phyloP scores from a whole-genome alignment of 1,139 yeast genomes.

The Candida tropicalis region DNA sequence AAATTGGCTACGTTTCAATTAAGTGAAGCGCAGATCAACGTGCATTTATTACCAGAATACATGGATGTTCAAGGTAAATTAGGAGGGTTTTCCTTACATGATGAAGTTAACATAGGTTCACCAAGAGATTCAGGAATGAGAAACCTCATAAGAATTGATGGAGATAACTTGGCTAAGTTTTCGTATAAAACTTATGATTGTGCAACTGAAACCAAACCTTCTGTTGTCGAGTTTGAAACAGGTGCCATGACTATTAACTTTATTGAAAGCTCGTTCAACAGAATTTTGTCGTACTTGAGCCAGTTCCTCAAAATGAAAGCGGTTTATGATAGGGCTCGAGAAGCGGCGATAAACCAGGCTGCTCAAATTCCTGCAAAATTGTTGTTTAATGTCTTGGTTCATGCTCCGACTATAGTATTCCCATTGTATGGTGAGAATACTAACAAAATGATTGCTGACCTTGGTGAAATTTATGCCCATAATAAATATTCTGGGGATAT shows the following conservation, averaged over 20 bases:
- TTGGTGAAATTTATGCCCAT: slow-evolving; percentile 80
- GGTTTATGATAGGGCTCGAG: slow-evolving; percentile 83
- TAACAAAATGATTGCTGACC: slow-evolving; percentile 68
- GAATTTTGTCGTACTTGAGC: slow-evolving; percentile 65
- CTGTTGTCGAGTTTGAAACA: slow-evolving; percentile 66
- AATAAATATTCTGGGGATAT: slow-evolving; percentile 51
- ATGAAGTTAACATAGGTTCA: slow-evolving; percentile 70
- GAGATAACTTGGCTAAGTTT: slow-evolving; percentile 80
- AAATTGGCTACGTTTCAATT: slow-evolving; percentile 79
- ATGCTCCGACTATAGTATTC: slow-evolving; percentile 82
- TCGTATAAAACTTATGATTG: slow-evolving; percentile 80
- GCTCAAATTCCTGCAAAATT: slow-evolving; percentile 64
- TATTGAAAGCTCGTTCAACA: slow-evolving; percentile 76
- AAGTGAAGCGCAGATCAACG: slow-evolving; percentile 70
- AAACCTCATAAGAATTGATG: slow-evolving; percentile 77
- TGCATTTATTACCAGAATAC: slow-evolving; percentile 73
- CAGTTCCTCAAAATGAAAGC: slow-evolving; percentile 86
- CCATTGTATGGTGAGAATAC: slow-evolving; percentile 60
- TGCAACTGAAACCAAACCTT: slow-evolving; percentile 47
- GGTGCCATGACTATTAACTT: slow-evolving; percentile 78
- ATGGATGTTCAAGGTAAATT: slow-evolving; percentile 74
- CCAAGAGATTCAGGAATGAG: slow-evolving; percentile 62
- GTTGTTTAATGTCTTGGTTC: slow-evolving; percentile 69
- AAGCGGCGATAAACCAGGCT: slow-evolving; percentile 74
- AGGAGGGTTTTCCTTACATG: slow-evolving; percentile 80